Percentiles rank a stretch among this genome's conserved stretches.
Conservation (phyloP, 2,329 filamentous ascomycete species). For the Penicillium sumatraense region DNA sequence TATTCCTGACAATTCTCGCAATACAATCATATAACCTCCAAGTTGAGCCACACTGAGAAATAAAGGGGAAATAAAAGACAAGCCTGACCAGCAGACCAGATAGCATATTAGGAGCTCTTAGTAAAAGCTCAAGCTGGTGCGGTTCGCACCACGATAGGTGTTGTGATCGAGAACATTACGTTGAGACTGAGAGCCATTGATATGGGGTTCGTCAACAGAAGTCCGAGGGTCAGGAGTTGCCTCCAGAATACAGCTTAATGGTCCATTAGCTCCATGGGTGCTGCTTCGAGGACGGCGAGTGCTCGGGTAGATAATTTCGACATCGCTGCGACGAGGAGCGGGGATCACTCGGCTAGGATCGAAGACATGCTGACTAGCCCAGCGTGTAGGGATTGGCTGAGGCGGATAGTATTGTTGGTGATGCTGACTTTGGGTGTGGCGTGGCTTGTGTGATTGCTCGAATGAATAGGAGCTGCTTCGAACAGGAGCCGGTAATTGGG, state of each 20-base stretch:
- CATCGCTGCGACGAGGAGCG: constrained; percentile 35
- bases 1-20: constrained; percentile 1
- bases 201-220: constrained; percentile 31
- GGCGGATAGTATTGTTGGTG: constrained; percentile 23
- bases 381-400: constrained; percentile 15
- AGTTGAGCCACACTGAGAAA: constrained; percentile 10
- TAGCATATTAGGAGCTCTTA: constrained; percentile 4
- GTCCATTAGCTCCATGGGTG: constrained; percentile 30
- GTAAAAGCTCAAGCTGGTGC: constrained; percentile 33
- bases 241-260: constrained; percentile 39
- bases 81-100: constrained; percentile 30
- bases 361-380: constrained; percentile 27
- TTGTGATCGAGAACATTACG: constrained; percentile 25
- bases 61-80: constrained; percentile 4
- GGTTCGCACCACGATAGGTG: constrained; percentile 37
- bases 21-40: constrained; percentile 8
- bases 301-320: constrained; percentile 40
- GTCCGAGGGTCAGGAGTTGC: constrained; percentile 19
- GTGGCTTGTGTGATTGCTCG: constrained; percentile 28
- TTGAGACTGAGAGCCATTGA: constrained; percentile 9
- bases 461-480: constrained; percentile 32
- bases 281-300: constrained; percentile 39
- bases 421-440: constrained; percentile 35
- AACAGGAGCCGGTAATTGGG: constrained; percentile 9
- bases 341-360: constrained; percentile 26